Evolutionary conservation across 768 basidiomycete species (phyloP).

Genomic region (Terana coerulea): DNA sequence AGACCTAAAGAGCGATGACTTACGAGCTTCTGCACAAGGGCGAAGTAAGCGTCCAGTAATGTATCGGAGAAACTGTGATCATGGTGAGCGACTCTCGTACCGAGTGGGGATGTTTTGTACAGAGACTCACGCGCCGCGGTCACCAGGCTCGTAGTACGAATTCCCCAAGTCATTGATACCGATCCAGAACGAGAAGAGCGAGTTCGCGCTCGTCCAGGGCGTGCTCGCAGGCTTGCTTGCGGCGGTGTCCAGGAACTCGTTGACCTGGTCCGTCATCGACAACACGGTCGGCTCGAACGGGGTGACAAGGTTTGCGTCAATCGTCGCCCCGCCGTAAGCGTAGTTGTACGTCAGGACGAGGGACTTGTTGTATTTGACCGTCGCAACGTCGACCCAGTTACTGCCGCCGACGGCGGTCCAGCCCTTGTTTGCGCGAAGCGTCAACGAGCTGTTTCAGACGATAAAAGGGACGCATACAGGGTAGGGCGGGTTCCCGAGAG

Average conservation of each 20-base stretch:
- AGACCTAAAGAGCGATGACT: no score
- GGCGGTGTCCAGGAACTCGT: slow-evolving; percentile 46
- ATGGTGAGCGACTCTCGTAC: no score
- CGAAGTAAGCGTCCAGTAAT: slow-evolving; percentile 48
- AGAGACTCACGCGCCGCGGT: slow-evolving; percentile 47
- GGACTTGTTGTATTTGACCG: slow-evolving; percentile 49
- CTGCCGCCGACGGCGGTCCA: slow-evolving; percentile 50
- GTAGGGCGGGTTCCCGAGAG: slow-evolving; percentile 51
- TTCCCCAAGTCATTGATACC: slow-evolving; percentile 70
- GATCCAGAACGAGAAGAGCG: slow-evolving; percentile 67
- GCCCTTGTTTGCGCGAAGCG: slow-evolving; percentile 26
- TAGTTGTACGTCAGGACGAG: slow-evolving; percentile 58
- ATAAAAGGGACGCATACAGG: slow-evolving; percentile 31
- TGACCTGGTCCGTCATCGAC: slow-evolving; percentile 60
- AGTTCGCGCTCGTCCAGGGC: slow-evolving; percentile 53
- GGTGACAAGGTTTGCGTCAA: slow-evolving; percentile 51
- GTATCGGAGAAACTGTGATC: slow-evolving; percentile 50
- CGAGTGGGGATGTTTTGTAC: no score
- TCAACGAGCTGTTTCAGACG: no score
- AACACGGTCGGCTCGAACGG: slow-evolving; percentile 50
- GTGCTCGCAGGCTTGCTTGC: slow-evolving; percentile 46
- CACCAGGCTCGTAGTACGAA: slow-evolving; percentile 45
- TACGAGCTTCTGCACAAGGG: slow-evolving; percentile 47
- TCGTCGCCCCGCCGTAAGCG: slow-evolving; percentile 66
- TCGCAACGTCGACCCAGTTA: slow-evolving; percentile 59